These are phyloP conservation scores for Pinus albicaulis DNA, from an alignment of 75 land plant species.

Conservation along the genomic window DNA sequence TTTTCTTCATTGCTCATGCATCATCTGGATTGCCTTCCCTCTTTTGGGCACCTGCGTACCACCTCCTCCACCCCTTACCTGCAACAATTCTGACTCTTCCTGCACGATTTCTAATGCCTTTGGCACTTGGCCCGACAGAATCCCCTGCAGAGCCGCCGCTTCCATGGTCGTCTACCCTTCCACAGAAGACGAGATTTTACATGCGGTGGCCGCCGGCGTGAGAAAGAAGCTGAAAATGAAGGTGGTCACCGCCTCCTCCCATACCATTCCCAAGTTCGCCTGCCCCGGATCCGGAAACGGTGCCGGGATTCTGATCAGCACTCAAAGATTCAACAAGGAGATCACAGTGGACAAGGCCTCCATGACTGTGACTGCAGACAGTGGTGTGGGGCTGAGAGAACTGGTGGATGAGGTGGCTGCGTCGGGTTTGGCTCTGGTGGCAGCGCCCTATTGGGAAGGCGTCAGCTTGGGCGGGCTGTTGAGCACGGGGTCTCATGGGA, in stretches of 20 bases:
- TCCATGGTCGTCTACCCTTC: conserved; percentile 40
- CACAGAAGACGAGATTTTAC: conserved; percentile 49
- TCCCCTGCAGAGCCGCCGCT: conserved; percentile 30
- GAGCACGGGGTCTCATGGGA: conserved; percentile 77
- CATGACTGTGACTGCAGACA: conserved; percentile 34
- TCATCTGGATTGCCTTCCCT: too few species aligned
- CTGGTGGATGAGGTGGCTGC: conserved; percentile 42
- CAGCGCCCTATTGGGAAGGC: conserved; percentile 75
- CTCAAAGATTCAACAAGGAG: conserved; percentile 18
- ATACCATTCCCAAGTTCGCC: conserved; percentile 65
- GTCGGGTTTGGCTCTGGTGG: conserved; percentile 42
- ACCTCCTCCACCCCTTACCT: conserved; percentile 31
- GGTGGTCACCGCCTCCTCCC: conserved; percentile 43
- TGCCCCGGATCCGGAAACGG: conserved; percentile 35
- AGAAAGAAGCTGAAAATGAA: conserved; percentile 47
- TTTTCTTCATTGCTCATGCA: too few species aligned
- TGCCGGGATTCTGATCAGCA: conserved; percentile 48
- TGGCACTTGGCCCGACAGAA: conserved; percentile 54
- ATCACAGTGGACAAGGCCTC: conserved; percentile 31
- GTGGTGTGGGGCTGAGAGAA: conserved; percentile 47
- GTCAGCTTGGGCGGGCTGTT: conserved; percentile 52
- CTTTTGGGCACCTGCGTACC: conserved; percentile 9
- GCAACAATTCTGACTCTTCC: conserved; percentile 6
- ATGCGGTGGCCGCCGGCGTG: conserved; percentile 45
- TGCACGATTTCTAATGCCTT: conserved; percentile 47